phyloP scores from a whole-genome alignment of 352 stramenopile genomes.

The Phytopythium cucurbitacearum region DNA sequence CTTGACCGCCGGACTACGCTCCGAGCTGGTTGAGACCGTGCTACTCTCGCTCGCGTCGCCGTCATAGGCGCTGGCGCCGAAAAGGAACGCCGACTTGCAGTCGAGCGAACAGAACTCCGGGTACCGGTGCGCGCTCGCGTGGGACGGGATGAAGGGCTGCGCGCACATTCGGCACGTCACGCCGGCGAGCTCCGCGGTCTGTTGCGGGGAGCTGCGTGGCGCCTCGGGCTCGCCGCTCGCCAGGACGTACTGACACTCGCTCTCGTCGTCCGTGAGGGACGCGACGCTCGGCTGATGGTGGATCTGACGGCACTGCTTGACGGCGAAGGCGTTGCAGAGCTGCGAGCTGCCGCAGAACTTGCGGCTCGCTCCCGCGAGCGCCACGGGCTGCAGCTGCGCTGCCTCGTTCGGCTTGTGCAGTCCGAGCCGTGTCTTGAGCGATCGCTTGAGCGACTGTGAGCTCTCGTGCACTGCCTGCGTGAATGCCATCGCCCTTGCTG shows the following conservation, averaged over 20 bases:
- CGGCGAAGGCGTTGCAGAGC: slow-evolving; percentile 29
- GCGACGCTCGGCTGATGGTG: background rate
- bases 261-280: background rate
- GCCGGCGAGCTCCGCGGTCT: too few species aligned
- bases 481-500: slow-evolving; percentile 18
- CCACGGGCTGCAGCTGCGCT: slow-evolving; percentile 23
- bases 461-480: slow-evolving; percentile 19
- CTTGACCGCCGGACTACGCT: background rate
- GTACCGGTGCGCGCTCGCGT: slow-evolving; percentile 21
- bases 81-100: slow-evolving; percentile 37
- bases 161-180: slow-evolving; percentile 27
- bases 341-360: slow-evolving; percentile 27
- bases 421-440: slow-evolving; percentile 15
- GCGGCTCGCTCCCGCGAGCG: slow-evolving; percentile 27
- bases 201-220: slow-evolving; percentile 1
- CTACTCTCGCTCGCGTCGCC: background rate
- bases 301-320: background rate
- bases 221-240: slow-evolving; percentile 8
- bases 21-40: background rate
- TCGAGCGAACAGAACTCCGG: slow-evolving; percentile 33
- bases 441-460: slow-evolving; percentile 22
- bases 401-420: slow-evolving; percentile 16
- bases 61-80: slow-evolving; percentile 8
- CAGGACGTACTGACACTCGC: background rate
- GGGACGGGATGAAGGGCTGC: slow-evolving; percentile 24